These are phyloP conservation scores for Aureobasidium sp. DNA, from an alignment of 2,329 filamentous ascomycete species.

Conservation along the genomic window DNA sequence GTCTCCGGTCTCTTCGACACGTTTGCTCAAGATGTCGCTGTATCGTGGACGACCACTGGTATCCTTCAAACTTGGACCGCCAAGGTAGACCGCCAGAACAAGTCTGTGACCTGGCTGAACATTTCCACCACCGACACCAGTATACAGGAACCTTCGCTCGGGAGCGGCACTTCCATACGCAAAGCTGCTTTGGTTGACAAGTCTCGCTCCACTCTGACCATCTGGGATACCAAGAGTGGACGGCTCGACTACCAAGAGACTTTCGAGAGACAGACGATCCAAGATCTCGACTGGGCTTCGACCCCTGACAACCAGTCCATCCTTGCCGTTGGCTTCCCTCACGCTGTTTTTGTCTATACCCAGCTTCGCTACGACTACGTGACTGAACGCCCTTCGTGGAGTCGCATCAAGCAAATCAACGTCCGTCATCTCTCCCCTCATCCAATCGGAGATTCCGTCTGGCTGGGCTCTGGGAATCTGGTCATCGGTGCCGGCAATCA, in stretches of 20 bases:
- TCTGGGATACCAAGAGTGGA: slow-evolving; percentile 81
- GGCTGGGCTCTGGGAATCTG: slow-evolving; percentile 77
- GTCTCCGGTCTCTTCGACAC: slow-evolving; percentile 76
- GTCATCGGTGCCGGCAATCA: slow-evolving; percentile 89
- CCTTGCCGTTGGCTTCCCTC: slow-evolving; percentile 85
- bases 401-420: slow-evolving; percentile 71
- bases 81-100: slow-evolving; percentile 55
- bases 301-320: slow-evolving; percentile 86
- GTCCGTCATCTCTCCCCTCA: slow-evolving; percentile 70
- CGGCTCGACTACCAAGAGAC: slow-evolving; percentile 75
- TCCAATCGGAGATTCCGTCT: slow-evolving; percentile 87
- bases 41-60: slow-evolving; percentile 73
- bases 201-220: slow-evolving; percentile 67
- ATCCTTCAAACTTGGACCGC: slow-evolving; percentile 80
- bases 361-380: slow-evolving; percentile 91
- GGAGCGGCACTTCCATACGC: slow-evolving; percentile 77
- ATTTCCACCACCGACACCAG: slow-evolving; percentile 78
- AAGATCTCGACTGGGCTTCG: slow-evolving; percentile 89
- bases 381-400: slow-evolving; percentile 84
- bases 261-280: slow-evolving; percentile 54
- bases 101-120: slow-evolving; percentile 68
- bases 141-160: slow-evolving; percentile 63
- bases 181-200: slow-evolving; percentile 79
- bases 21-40: slow-evolving; percentile 77
- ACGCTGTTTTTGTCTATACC: slow-evolving; percentile 71